Base-by-base conservation (phyloP, 1,284 basidiomycete genomes). In the Ceratobasidium sp. region DNA sequence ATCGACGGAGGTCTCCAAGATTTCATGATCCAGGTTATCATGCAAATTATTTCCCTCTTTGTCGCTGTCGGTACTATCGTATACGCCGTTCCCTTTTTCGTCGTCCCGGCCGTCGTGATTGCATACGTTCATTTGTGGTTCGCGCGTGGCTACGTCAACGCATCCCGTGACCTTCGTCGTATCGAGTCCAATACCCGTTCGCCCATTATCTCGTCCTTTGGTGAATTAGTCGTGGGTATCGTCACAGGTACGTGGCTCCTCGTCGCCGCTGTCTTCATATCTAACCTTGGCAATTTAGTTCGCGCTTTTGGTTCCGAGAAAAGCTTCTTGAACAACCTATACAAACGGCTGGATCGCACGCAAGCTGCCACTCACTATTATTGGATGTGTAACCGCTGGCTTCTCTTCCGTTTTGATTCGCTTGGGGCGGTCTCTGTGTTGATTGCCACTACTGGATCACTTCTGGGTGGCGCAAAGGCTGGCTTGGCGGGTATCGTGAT, bases 351-450 rank as follows among this genome's bases (percentile, higher is more conserved):
- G 7, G 77, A 78, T 42, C 70, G 44, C 23, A 66, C 69, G 3
- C 69, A 66, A 40, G 77, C 77, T 5, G 77, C 77, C 3, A 33
- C 42, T 12, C 71, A 78, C 28, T 78, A 75, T 26, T 74, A 61
- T 48, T 77, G 76, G 77, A 78, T 78, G 77, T 73, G 77, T n/a
- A 78, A 78, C 44, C 68, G 77, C 3, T 78, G 69, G 77, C 57
- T 64, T 23, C 46, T 77, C 28, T 50, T 68, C 33, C 52, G 65
- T 1, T 74, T 95, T 82, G 94, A 96, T 83, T 81, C 87, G 0
- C 89, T 96, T 5, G 93, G 94, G 44, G 92, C 88, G 1, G 64
- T 87, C 1, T 87, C 85, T 4, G 91, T 96, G 62, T 84, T 93
- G 20, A 85, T 91, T 26, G 94, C 93, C 0, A 93, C 91, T 33